Evolutionary conservation across 306 rosid species (phyloP), one percentile per base, ranked within the genome.

Genomic region (Abrus precatorius): DNA sequence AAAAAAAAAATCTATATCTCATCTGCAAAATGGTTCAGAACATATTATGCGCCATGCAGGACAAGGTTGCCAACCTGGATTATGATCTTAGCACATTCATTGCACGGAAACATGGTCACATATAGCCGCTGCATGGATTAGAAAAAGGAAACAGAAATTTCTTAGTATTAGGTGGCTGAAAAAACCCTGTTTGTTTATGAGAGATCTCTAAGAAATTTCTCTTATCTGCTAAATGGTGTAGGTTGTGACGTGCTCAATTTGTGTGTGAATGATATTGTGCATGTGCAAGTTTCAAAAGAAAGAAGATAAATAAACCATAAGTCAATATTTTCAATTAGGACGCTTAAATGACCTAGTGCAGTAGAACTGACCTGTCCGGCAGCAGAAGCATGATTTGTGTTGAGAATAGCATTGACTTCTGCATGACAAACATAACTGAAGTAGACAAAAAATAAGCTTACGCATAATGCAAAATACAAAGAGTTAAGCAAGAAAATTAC

Each of bases 351-450:
- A 49, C 34, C 57, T 47, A 73, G 61, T 66, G 38, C 14, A 49
- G 67, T 32, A 13, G 52, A 79, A 85, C 87, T 73, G 72, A 93
- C 97, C 91, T 95, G 99, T 83, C 99, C 97, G 36, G 94, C 92
- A 64, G 97, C 94, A 44, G 99, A 93, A 73, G 99, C 97, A n/a
- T 93, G 97, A 84, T 93, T 95, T 11, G 93, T 95, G 86, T 95
- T 95, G 61, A 95, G 91, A 86, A 91, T 89, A 61, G 98, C 98
- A 78, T 93, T 95, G 55, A 95, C 97, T 88, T 95, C 99, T 53
- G 99, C 97, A 74, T 95, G 99, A 79, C 99, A 95, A 74, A 95
- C 99, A 86, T 90, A 95, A 53, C 99, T 95, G 64, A 40, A 67
- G 69, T 34, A 83, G 55, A 41, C 32, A 28, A 9, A 8, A 32